Conservation (phyloP, 768 basidiomycete genomes). For the Tylopilus rubrobrunneus region DNA sequence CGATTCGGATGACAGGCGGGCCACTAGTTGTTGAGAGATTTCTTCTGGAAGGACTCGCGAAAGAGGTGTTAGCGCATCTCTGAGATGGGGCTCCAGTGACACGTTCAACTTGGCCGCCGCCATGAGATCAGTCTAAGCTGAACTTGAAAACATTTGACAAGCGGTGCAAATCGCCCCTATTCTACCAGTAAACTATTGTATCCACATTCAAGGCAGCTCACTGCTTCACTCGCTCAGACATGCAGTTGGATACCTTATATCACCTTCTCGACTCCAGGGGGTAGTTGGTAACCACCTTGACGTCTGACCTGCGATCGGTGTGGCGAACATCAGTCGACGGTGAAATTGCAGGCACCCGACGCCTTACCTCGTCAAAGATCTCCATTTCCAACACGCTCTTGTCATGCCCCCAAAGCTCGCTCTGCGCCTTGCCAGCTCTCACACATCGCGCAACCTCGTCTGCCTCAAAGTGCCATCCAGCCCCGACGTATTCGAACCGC, state of each 20-base stretch:
- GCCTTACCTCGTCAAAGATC: slow-evolving; percentile 75
- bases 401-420: slow-evolving; percentile 68
- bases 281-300: slow-evolving; percentile 63
- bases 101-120: slow-evolving; percentile 41
- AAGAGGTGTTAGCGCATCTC: slow-evolving; percentile 45
- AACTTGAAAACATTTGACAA: not conserved
- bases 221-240: not conserved
- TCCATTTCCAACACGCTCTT: slow-evolving; percentile 81
- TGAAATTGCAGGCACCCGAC: slow-evolving; percentile 2
- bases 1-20: slow-evolving; percentile 30
- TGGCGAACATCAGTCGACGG: slow-evolving; percentile 9
- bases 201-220: too few species aligned
- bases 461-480: slow-evolving; percentile 82
- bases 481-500: slow-evolving; percentile 56
- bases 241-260: not conserved
- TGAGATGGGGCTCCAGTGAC: slow-evolving; percentile 66
- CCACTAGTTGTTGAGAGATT: slow-evolving; percentile 39
- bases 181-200: not conserved
- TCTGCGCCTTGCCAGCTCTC: slow-evolving; percentile 68
- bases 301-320: slow-evolving; percentile 47
- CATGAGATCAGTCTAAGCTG: not conserved
- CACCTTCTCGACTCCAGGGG: slow-evolving; percentile 57
- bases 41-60: slow-evolving; percentile 42
- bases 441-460: slow-evolving; percentile 84
- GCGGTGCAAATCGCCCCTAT: not conserved